Base-by-base conservation (phyloP, 176 grass and related monocot genomes). In the Avena insularis region DNA sequence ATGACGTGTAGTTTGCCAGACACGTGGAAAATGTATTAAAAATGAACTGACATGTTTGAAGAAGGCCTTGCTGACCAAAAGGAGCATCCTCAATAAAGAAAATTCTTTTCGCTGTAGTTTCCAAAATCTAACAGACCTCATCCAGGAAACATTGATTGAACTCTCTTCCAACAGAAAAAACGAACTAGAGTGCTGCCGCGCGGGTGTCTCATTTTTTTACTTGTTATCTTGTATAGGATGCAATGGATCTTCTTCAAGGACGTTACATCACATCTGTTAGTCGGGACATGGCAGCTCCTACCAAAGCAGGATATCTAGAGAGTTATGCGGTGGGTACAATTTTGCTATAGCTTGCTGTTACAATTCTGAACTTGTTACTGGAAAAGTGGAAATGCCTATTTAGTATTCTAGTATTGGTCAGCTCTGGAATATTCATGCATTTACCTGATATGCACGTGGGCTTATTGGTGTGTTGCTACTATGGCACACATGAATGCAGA, bases 171-270 rank as follows among this genome's bases (percentile, higher is more conserved):
- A 12, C 49, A 81, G 7, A 67, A 78, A 82, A 82, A 81, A 19
- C 75, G 9, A 27, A 21, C 12, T 36, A 35, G 12, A 13, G 55
- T 70, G 80, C 14, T 66, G 58, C 14, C 13, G 17, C 60, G 74
- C 20, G 56, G 58, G 75, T 56, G 50, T 7, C 61, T 50, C 77
- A 25, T 11, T 62, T 16, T 20, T 86, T 68, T 82, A 31, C 80
- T 68, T 58, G 64, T 83, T 73, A 65, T 87, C 54, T 85, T 95
- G 17, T 31, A 60, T 87, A 99, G 97, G 97, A 99, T 90, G 89
- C 89, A 27, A 96, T 99, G 90, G 97, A 99, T 93, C 92, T 99
- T 85, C 92, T 99, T 84, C 97, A 99, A 90, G 97, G 97, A 56
- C 90, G 96, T 88, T 92, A 94, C 75, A 90, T 90, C 23, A 88